Evolutionary conservation across 768 basidiomycete species (phyloP).

Genomic region (Flagelloscypha sp.): DNA sequence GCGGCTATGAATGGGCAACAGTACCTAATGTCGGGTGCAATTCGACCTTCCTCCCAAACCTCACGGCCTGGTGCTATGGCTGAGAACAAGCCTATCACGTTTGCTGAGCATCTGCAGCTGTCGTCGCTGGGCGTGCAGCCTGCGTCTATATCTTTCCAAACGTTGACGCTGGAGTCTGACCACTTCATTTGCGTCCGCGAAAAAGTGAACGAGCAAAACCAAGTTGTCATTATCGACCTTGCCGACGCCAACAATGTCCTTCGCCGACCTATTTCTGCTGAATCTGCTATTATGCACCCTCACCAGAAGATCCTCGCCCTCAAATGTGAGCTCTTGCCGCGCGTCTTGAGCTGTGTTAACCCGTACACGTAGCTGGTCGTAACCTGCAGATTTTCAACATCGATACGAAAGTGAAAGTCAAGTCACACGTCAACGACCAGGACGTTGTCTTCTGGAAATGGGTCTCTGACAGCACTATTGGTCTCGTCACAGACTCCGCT

Average conservation of each 20-base stretch:
- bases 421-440: conserved; percentile 87
- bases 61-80: background rate
- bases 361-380: conserved; percentile 56
- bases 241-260: conserved; percentile 96
- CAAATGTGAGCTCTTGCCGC: conserved; percentile 52
- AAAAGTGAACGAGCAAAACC: conserved; percentile 89
- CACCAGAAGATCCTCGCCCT: conserved; percentile 93
- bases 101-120: conserved; percentile 89
- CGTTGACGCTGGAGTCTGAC: conserved; percentile 93
- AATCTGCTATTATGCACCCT: conserved; percentile 98
- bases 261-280: conserved; percentile 93
- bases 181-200: conserved; percentile 97
- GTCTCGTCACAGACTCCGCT: conserved; percentile 89
- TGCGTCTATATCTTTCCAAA: conserved; percentile 96
- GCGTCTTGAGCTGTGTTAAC: conserved; percentile 6
- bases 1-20: too few relatives aligned
- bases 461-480: conserved; percentile 86
- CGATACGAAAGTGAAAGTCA: conserved; percentile 95
- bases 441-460: conserved; percentile 99
- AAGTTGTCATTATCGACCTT: conserved; percentile 98
- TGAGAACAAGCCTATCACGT: conserved; percentile 65
- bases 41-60: too few relatives aligned
- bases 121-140: conserved; percentile 95
- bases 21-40: too few relatives aligned
- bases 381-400: conserved; percentile 98